Percentiles rank a stretch among this genome's conserved stretches.
These are phyloP conservation scores for Rhizomucor miehei DNA, from an alignment of 371 early-diverging fungal genomes.

Conservation along the genomic window DNA sequence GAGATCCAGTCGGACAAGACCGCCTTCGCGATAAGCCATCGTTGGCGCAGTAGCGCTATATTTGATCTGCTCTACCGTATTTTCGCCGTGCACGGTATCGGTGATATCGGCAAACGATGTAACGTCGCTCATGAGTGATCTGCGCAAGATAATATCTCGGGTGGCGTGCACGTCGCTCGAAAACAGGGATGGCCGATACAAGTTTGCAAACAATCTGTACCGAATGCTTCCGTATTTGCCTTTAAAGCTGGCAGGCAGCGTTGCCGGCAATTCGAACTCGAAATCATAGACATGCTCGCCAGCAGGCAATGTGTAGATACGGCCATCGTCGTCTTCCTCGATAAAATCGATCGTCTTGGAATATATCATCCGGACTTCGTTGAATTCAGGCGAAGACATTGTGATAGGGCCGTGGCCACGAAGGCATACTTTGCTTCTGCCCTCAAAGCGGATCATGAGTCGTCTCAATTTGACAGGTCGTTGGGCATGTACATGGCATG, in stretches of 20 bases:
- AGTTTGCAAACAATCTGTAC: conserved; percentile 31
- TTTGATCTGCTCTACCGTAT: conserved; percentile 22
- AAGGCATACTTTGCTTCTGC: conserved; percentile 38
- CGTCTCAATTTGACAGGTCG: conserved; percentile 42
- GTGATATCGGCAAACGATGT: conserved; percentile 17
- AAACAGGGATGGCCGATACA: conserved; percentile 37
- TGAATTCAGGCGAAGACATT: conserved; percentile 28
- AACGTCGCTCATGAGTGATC: conserved; percentile 34
- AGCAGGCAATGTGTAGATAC: conserved; percentile 23
- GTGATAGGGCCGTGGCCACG: conserved; percentile 20
- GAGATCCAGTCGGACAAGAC: conserved; percentile 36
- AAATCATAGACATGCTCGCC: conserved; percentile 40
- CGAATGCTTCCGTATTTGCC: conserved; percentile 44
- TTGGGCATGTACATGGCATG: conserved; percentile 27
- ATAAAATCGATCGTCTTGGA: conserved; percentile 29
- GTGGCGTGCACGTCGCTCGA: conserved; percentile 30
- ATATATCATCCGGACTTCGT: conserved; percentile 33
- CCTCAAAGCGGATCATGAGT: conserved; percentile 41
- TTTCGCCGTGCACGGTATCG: conserved; percentile 29
- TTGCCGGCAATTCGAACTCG: conserved; percentile 38
- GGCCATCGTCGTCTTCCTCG: conserved; percentile 27
- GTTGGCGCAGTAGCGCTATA: conserved; percentile 41
- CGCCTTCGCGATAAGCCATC: conserved; percentile 47
- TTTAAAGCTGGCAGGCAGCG: conserved; percentile 39
- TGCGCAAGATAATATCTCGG: conserved; percentile 31